phyloP scores from a whole-genome alignment of 306 rosid species.

The barrel medic (Medicago truncatula) region DNA sequence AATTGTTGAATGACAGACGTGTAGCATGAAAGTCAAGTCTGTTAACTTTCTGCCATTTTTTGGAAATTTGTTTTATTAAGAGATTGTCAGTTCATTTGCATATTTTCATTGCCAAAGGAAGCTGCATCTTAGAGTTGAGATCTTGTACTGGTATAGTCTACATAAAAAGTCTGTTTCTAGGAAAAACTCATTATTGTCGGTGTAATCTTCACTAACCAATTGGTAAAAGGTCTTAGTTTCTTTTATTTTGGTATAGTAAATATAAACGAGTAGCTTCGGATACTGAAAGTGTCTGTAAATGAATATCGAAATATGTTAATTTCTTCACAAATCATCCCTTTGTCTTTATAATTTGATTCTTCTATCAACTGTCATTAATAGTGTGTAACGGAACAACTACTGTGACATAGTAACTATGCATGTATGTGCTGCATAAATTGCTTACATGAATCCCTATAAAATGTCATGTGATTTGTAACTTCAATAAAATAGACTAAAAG shows the following conservation, averaged over 20 bases:
- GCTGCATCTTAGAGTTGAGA: slow-evolving; percentile 22
- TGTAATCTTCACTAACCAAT: not conserved
- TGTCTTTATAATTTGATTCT: slow-evolving; percentile 7
- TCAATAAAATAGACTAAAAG: not conserved
- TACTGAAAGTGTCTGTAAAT: not conserved
- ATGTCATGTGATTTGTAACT: not conserved
- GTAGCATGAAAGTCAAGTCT: slow-evolving; percentile 17
- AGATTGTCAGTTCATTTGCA: not conserved
- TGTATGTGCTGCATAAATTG: no score
- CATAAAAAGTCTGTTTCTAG: no score
- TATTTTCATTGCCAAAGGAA: slow-evolving; percentile 30
- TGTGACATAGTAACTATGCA: not conserved
- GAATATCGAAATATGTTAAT: not conserved
- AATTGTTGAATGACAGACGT: slow-evolving; percentile 8
- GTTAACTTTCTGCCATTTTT: not conserved
- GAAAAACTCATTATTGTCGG: not conserved
- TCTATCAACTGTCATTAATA: not conserved
- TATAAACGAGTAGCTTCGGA: not conserved
- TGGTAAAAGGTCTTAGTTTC: not conserved
- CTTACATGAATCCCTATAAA: not conserved
- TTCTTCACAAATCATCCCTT: not conserved
- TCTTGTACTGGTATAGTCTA: not conserved
- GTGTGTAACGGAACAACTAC: not conserved
- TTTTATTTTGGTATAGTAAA: slow-evolving; percentile 1
- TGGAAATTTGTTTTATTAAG: no score